phyloP scores from a whole-genome alignment of 352 stramenopile species.

The Globisporangium camurandrum region DNA sequence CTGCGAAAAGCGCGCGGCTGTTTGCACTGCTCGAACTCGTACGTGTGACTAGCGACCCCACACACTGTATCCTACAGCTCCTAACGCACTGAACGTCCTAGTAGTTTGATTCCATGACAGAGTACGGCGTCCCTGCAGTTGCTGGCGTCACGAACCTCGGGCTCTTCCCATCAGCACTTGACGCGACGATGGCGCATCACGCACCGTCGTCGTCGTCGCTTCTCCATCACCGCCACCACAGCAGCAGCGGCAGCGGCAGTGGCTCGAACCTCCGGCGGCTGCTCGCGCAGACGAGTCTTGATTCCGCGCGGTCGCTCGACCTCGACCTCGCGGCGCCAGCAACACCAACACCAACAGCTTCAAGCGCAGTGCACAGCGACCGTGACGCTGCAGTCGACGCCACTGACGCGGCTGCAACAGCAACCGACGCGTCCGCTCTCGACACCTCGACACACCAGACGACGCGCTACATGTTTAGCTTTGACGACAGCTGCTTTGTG shows the following conservation, averaged over 20 bases:
- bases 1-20: slow-evolving; percentile 41
- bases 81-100: neutral
- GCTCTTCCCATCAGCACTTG: slow-evolving; percentile 28
- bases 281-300: slow-evolving; percentile 20
- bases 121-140: slow-evolving; percentile 52
- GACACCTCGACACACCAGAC: too few relatives aligned
- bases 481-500: slow-evolving; percentile 50
- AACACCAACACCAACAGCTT: neutral
- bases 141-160: slow-evolving; percentile 50
- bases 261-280: slow-evolving; percentile 33
- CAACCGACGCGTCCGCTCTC: neutral
- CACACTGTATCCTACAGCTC: neutral
- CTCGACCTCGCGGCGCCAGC: slow-evolving; percentile 1
- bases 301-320: slow-evolving; percentile 11
- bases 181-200: slow-evolving; percentile 17
- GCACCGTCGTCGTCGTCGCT: too few relatives aligned
- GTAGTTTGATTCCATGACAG: slow-evolving; percentile 61
- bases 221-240: too few relatives aligned
- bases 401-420: neutral
- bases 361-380: neutral
- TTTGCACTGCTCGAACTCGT: slow-evolving; percentile 63
- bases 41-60: neutral
- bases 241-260: too few relatives aligned
- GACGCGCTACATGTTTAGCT: slow-evolving; percentile 60
- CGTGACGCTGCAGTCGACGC: neutral